Conservation (phyloP, 1,284 basidiomycete species). For the Coriolopsis trogii region DNA sequence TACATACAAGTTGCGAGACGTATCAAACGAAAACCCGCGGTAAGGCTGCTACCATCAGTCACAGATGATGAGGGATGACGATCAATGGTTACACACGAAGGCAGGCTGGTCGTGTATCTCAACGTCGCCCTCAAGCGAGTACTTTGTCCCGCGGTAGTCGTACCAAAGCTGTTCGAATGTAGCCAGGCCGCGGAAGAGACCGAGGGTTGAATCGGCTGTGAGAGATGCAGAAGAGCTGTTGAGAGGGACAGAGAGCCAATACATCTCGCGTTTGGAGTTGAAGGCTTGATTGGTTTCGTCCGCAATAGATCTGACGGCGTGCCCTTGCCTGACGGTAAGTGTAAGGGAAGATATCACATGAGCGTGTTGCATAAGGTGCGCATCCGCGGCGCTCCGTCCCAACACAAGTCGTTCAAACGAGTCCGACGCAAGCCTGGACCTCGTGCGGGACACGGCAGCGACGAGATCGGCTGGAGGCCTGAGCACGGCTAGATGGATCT, state of each 20-base stretch:
- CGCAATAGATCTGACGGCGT: conserved; percentile 41
- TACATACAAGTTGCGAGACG: conserved; percentile 56
- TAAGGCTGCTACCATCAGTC: conserved; percentile 63
- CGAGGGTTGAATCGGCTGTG: conserved; percentile 70
- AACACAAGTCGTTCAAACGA: conserved; percentile 48
- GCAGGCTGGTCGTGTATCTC: conserved; percentile 62
- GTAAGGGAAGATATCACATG: conserved; percentile 34
- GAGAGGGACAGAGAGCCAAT: conserved; percentile 62
- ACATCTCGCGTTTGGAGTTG: conserved; percentile 61
- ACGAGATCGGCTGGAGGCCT: conserved; percentile 44
- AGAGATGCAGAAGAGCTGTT: conserved; percentile 59
- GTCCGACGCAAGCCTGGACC: conserved; percentile 40
- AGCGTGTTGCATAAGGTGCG: conserved; percentile 31
- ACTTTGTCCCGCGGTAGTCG: conserved; percentile 47
- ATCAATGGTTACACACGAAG: conserved; percentile 52
- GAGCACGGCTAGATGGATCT: conserved; percentile 36
- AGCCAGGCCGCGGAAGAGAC: conserved; percentile 77
- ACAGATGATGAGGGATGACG: too few species aligned
- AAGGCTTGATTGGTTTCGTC: conserved; percentile 55
- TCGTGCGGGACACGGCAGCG: conserved; percentile 46
- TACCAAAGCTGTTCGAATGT: conserved; percentile 84
- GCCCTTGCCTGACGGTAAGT: conserved; percentile 40
- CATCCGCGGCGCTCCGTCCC: conserved; percentile 47
- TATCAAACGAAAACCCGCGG: conserved; percentile 84
- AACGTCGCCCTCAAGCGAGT: conserved; percentile 60